Evolutionary conservation across 1,284 basidiomycete genomes (phyloP), one percentile per base, ranked within the genome.

Genomic region (Moesziomyces globuligerus): DNA sequence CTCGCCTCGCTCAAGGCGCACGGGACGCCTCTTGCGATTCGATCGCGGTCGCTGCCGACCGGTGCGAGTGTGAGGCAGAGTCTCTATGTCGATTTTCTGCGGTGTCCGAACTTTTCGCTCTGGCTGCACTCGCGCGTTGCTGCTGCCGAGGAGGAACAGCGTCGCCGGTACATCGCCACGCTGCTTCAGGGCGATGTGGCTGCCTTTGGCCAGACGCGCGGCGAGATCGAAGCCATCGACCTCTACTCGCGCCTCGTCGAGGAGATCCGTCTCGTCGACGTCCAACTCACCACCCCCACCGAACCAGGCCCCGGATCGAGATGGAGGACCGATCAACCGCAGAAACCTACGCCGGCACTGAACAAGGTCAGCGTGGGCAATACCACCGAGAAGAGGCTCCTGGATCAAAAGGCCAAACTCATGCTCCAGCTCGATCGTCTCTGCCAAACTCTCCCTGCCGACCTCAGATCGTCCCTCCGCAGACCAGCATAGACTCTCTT

Each of bases 1-100:
- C 87, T 98, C 42, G 85, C 87, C 7, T 94, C 91, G 8, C 86
- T 98, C 23, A 92, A 91, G 76, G 85, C 87, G 0, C 87, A 91
- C 76, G 93, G 93, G 0, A 81, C 83, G 3, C 75, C 77, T 17
- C 49, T 82, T 0, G 67, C 65, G 3, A 65, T 78, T n/a, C 66
- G 70, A 0, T 76, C 80, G 8, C 62, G 84, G 8, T 68, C 74
- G 3, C 72, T 84, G 40, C 78, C 76, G 10, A 78, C 79, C 7
- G 78, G 71, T 5, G 53, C 62, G 5, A 40, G 60, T 15, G 70
- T 79, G 6, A 47, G 80, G 7, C 70, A 78, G 38, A 40, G 62
- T 7, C 50, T 81, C 5, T 81, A 81, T 48, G 15, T 74, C 4
- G 79, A 81, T 41, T 81, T 81, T 38, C 34, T 81, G 4, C 46